Evolutionary conservation across 1,139 yeast species (phyloP).

Genomic region (Blastobotrys arbuscula): DNA sequence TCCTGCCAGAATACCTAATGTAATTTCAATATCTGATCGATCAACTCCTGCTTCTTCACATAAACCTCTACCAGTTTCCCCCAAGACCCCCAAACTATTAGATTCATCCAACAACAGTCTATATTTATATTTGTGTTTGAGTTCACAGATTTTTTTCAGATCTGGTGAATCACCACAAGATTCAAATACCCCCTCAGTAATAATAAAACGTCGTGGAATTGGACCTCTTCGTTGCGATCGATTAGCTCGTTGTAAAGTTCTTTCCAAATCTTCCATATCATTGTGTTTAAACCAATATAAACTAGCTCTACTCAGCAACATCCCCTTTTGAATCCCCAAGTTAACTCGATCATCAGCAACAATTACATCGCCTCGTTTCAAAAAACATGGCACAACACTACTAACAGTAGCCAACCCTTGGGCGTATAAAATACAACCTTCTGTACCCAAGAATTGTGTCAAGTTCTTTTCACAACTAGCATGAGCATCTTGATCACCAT

Average conservation of each 20-base stretch:
- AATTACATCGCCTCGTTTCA: slow-evolving; percentile 90
- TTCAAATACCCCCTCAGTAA: slow-evolving; percentile 85
- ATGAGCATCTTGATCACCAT: slow-evolving; percentile 93
- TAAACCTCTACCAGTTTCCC: slow-evolving; percentile 80
- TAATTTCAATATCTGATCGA: slow-evolving; percentile 68
- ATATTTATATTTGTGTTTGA: slow-evolving; percentile 77
- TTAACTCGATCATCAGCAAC: slow-evolving; percentile 81
- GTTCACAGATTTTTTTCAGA: slow-evolving; percentile 60
- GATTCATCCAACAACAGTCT: slow-evolving; percentile 85
- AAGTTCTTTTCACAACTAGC: slow-evolving; percentile 71
- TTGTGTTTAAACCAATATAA: slow-evolving; percentile 78
- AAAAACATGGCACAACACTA: slow-evolving; percentile 95
- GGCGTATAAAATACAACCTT: slow-evolving; percentile 78
- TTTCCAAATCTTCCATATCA: slow-evolving; percentile 76
- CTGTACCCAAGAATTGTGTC: slow-evolving; percentile 69
- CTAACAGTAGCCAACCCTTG: slow-evolving; percentile 89
- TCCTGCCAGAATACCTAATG: slow-evolving; percentile 80
- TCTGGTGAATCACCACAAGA: slow-evolving; percentile 78
- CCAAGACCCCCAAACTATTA: slow-evolving; percentile 79
- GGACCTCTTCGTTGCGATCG: slow-evolving; percentile 52
- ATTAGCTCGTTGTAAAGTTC: slow-evolving; percentile 55
- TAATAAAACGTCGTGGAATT: slow-evolving; percentile 77
- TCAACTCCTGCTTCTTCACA: slow-evolving; percentile 60
- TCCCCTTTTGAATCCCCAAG: slow-evolving; percentile 80
- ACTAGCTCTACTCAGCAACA: slow-evolving; percentile 79